Evolutionary conservation across 352 stramenopile genomes (phyloP).

Genomic region (Pythium periplocum): DNA sequence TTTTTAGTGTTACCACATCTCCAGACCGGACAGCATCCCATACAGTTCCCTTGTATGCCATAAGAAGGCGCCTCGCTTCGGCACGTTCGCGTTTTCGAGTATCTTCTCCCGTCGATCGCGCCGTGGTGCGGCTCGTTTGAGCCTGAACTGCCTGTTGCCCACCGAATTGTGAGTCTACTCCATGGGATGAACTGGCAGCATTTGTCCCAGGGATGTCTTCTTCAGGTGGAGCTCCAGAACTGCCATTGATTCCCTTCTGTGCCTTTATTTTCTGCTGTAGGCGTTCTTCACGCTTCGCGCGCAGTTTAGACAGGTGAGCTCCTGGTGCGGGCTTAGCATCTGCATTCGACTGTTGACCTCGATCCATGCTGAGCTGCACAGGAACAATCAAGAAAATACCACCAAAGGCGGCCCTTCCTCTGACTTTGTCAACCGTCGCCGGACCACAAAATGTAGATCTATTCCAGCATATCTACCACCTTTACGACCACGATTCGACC

Average conservation of each 20-base stretch:
- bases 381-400: background rate
- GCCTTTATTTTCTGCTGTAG: constrained; percentile 12
- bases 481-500: constrained; percentile 81
- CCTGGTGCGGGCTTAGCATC: background rate
- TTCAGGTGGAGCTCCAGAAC: no score
- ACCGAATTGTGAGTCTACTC: no score
- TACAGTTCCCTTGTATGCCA: constrained; percentile 43
- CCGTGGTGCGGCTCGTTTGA: constrained; percentile 5
- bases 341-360: background rate
- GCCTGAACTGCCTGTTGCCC: no score
- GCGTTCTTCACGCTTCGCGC: constrained; percentile 58
- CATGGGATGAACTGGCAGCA: no score
- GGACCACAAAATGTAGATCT: background rate
- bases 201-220: no score
- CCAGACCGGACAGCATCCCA: constrained; percentile 48
- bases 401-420: constrained; percentile 4
- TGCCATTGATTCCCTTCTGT: no score
- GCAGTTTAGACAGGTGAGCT: constrained; percentile 44
- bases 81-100: constrained; percentile 35
- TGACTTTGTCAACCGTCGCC: background rate
- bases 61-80: constrained; percentile 46
- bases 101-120: constrained; percentile 9
- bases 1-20: constrained; percentile 43
- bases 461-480: background rate
- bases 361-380: no score